A percentile compares a stretch with the other conserved stretches of the same genome.
phyloP scores from a whole-genome alignment of 345 rosid species.

The Moricandia arvensis region DNA sequence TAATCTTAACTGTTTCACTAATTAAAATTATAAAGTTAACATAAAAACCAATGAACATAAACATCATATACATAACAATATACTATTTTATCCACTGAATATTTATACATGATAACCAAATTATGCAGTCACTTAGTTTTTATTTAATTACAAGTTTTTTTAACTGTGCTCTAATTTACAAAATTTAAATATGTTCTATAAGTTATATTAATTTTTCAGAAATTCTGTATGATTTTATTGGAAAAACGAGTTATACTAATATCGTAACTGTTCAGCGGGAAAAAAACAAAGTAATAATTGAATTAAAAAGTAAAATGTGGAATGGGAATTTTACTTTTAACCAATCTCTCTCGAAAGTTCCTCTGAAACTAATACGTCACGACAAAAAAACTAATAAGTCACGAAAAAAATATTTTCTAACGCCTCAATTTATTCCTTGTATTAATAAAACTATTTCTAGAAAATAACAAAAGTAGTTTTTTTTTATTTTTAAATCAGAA shows the following conservation, averaged over 20 bases:
- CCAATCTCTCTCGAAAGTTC: constrained; percentile 11
- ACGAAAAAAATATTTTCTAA: not conserved
- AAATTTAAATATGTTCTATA: too few relatives aligned
- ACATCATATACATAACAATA: not conserved
- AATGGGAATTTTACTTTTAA: not conserved
- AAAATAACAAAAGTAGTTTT: constrained; percentile 12
- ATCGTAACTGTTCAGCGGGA: too few relatives aligned
- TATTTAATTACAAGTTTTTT: too few relatives aligned
- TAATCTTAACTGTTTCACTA: too few relatives aligned
- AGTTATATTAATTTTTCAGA: too few relatives aligned
- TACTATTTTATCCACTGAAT: not conserved
- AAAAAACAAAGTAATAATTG: too few relatives aligned
- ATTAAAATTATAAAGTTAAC: not conserved
- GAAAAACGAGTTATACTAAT: too few relatives aligned
- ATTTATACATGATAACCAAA: too few relatives aligned
- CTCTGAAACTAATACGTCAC: not conserved
- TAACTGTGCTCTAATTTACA: too few relatives aligned
- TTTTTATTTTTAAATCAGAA: not conserved
- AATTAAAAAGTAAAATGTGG: not conserved
- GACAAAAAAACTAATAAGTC: not conserved
- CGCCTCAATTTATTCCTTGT: constrained; percentile 20
- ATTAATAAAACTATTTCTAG: constrained; percentile 12
- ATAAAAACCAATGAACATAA: not conserved
- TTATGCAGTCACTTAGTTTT: too few relatives aligned
- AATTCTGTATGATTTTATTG: too few relatives aligned